Base-by-base conservation (phyloP, 176 grass and related monocot species). In the Raddia distichophylla region DNA sequence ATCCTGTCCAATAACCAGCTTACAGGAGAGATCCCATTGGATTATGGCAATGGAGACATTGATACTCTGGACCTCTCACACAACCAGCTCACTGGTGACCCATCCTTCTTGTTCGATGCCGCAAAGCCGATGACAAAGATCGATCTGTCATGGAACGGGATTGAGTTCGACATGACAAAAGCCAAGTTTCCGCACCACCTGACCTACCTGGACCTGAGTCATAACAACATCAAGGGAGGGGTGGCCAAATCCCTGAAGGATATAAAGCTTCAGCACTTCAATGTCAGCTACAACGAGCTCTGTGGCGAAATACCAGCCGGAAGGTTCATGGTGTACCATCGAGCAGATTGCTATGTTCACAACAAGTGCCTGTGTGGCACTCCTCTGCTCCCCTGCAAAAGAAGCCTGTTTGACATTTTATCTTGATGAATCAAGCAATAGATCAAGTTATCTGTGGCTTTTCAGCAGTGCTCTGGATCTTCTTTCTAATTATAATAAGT, bases 351-450 rank as follows among this genome's bases (percentile, higher is more conserved):
- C 33, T 90, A 80, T 62, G 72, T 56, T 6, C 69, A 94, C 37
- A 93, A 93, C 82, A 86, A 94, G 68, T 90, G 91, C 42, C 86
- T 94, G 14, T 90, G 88, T 64, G 88, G 88, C 3, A 74, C 73
- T 42, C 91, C 88, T 53, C 52, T 90, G 32, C 49, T 78, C 1
- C 60, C 82, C 32, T 88, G 90, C 73, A 67, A 69, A 42, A 82
- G 72, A 60, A 18, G 6, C 4, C 60, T 6, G 56, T 64, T 40
- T 60, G 50, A 17, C 15, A 34, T 7, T 7, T 60, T 47, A 60
- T 42, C 8, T 46, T 48, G 19, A 18, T 7, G 19, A 13, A 60
- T 68, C 53, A 48, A 60, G 20, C 19, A 60, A 81, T 35, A 80
- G 15, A 49, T 79, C 60, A 18, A 49, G 64, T 17, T 17, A 68